Evolutionary conservation across 1,284 basidiomycete genomes (phyloP).

Genomic region (Cutaneotrichosporon cavernicola): DNA sequence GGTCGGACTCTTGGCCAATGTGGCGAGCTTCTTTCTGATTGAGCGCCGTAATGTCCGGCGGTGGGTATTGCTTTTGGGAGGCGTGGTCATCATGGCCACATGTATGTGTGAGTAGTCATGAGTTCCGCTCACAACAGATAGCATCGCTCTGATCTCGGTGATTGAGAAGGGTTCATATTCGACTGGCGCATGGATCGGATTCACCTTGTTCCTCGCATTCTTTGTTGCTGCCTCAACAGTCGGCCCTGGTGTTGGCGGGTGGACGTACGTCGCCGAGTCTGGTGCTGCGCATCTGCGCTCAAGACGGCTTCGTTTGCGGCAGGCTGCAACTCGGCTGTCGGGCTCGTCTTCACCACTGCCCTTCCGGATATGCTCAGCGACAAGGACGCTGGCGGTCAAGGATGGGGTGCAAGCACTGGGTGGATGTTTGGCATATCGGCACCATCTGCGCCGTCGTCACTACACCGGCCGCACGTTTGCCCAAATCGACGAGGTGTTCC

Average conservation of each 20-base stretch:
- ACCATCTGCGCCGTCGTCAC: slow-evolving; percentile 4
- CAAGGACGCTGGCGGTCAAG: background rate
- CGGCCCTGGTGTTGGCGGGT: slow-evolving; percentile 27
- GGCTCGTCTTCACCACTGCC: background rate
- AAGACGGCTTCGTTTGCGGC: slow-evolving; percentile 1
- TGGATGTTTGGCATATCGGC: slow-evolving; percentile 23
- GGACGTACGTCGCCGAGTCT: slow-evolving; percentile 29
- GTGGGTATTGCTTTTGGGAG: slow-evolving; percentile 23
- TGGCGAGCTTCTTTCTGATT: slow-evolving; percentile 29
- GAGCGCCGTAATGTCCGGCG: slow-evolving; percentile 24
- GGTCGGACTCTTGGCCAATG: slow-evolving; percentile 23
- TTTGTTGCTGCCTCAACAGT: slow-evolving; percentile 21
- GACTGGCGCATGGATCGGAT: slow-evolving; percentile 11
- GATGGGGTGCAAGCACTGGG: slow-evolving; percentile 15
- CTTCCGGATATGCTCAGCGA: slow-evolving; percentile 7
- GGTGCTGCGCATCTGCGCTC: slow-evolving; percentile 19
- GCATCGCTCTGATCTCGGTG: slow-evolving; percentile 12
- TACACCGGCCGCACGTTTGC: slow-evolving; percentile 25
- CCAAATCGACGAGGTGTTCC: slow-evolving; percentile 26
- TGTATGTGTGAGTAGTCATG: slow-evolving; percentile 21
- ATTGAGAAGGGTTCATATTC: slow-evolving; percentile 20
- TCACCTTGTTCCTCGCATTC: slow-evolving; percentile 25
- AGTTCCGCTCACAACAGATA: background rate
- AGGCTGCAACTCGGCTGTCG: background rate
- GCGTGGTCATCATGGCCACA: slow-evolving; percentile 23